Percentiles rank a stretch among this genome's conserved stretches.
Evolutionary conservation across 202 grass and related monocot genomes (phyloP).

Genomic region (Alloteropsis angusta): DNA sequence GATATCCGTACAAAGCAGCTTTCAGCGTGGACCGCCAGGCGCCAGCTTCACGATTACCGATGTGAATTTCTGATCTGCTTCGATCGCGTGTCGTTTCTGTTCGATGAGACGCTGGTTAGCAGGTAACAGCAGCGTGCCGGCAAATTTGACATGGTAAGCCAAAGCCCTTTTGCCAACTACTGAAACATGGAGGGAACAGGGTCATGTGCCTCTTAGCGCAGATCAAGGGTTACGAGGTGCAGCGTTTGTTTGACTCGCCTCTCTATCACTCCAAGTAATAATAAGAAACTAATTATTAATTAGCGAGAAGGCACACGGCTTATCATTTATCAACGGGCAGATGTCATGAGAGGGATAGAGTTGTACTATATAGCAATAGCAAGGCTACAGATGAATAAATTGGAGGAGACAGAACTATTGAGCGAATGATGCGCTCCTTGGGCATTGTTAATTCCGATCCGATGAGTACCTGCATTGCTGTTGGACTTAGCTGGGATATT

Average conservation of each 20-base stretch:
- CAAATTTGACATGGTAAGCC: background rate
- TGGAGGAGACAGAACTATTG: slow-evolving; percentile 1
- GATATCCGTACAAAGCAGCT: no score
- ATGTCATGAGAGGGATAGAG: slow-evolving; percentile 24
- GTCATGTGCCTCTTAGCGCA: slow-evolving; percentile 21
- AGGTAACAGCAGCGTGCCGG: background rate
- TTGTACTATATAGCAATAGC: background rate
- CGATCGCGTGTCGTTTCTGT: background rate
- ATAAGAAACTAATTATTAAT: background rate
- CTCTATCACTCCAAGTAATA: background rate
- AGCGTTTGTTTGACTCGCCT: slow-evolving; percentile 13
- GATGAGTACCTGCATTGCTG: background rate
- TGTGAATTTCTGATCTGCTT: background rate
- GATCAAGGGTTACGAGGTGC: slow-evolving; percentile 14
- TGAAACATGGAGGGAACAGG: background rate
- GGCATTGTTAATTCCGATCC: background rate
- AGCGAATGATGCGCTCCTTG: background rate
- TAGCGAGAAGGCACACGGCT: slow-evolving; percentile 8
- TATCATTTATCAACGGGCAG: background rate
- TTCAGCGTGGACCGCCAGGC: no score
- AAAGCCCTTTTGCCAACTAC: background rate
- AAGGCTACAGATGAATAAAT: background rate
- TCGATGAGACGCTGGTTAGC: background rate
- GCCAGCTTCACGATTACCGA: no score
- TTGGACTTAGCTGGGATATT: background rate